phyloP scores from a whole-genome alignment of 148 eudicot species.

The Amaranthus cruentus region DNA sequence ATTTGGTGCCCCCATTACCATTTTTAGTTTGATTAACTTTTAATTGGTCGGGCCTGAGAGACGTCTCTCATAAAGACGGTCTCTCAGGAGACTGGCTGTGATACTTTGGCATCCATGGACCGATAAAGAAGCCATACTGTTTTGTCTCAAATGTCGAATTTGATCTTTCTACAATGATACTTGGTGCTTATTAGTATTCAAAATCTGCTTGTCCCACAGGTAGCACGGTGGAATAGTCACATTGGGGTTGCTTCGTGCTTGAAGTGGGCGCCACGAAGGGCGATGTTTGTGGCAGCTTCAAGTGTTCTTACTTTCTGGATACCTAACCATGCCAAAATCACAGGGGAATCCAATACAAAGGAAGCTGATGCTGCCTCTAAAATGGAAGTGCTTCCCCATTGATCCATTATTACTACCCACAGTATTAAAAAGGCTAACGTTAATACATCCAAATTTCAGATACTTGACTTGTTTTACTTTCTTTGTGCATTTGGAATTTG shows the following conservation, averaged over 20 bases:
- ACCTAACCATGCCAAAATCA: conserved; percentile 38
- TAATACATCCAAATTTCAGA: too few relatives aligned
- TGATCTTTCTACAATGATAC: not conserved
- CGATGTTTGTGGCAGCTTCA: conserved; percentile 93
- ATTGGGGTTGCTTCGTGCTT: conserved; percentile 78
- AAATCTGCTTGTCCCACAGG: conserved; percentile 34
- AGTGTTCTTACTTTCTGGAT: conserved; percentile 94
- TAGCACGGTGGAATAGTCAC: conserved; percentile 71
- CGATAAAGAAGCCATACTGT: not conserved
- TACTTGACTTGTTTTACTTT: too few relatives aligned
- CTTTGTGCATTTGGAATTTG: too few relatives aligned
- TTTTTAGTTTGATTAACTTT: too few relatives aligned
- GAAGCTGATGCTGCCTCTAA: conserved; percentile 21
- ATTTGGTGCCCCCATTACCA: too few relatives aligned
- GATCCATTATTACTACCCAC: not conserved
- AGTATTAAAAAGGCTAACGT: not conserved
- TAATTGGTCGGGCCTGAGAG: too few relatives aligned
- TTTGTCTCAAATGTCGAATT: not conserved
- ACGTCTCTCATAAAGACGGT: too few relatives aligned
- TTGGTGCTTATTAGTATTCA: not conserved
- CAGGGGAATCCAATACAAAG: conserved; percentile 17
- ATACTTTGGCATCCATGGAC: too few relatives aligned
- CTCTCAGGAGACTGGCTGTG: too few relatives aligned
- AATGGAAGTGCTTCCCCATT: conserved; percentile 14
- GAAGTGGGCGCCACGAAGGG: conserved; percentile 95